Evolutionary conservation across 495 filamentous ascomycete genomes (phyloP).

Genomic region (Annulohypoxylon stygium): DNA sequence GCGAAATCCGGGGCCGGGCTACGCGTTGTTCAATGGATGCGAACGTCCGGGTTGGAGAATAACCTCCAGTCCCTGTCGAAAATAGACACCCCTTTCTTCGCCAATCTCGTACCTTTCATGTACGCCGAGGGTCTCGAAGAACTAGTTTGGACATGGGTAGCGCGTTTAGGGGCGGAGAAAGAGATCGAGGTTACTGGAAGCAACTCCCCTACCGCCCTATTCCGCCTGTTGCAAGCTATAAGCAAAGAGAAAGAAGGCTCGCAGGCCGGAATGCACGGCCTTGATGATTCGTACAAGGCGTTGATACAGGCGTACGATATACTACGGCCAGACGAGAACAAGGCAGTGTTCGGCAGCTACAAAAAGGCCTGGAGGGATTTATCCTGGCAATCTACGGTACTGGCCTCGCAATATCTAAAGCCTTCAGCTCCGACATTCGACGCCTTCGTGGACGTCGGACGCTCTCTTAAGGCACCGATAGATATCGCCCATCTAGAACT

Average conservation of each 20-base stretch:
- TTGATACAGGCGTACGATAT: constrained; percentile 51
- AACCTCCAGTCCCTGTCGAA: constrained; percentile 54
- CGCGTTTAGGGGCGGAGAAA: constrained; percentile 39
- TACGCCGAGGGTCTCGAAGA: constrained; percentile 64
- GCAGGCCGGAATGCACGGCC: constrained; percentile 29
- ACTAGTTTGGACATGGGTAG: constrained; percentile 60
- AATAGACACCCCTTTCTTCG: constrained; percentile 45
- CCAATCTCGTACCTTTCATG: constrained; percentile 60
- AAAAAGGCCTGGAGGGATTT: constrained; percentile 48
- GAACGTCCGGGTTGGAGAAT: constrained; percentile 60
- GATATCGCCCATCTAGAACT: constrained; percentile 58
- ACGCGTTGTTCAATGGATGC: constrained; percentile 64
- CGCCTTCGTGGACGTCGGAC: constrained; percentile 52
- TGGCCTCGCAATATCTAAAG: constrained; percentile 46
- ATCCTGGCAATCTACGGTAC: constrained; percentile 53
- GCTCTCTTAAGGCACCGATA: constrained; percentile 30
- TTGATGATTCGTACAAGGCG: constrained; percentile 55
- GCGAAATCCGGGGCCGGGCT: constrained; percentile 56
- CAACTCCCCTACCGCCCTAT: constrained; percentile 18
- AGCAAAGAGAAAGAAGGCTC: constrained; percentile 40
- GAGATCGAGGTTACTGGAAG: constrained; percentile 20
- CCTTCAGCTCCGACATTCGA: constrained; percentile 56
- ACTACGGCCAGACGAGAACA: constrained; percentile 39
- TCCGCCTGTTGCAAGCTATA: constrained; percentile 45
- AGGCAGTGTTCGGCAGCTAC: constrained; percentile 19